phyloP scores from a whole-genome alignment of 805 yeast genomes.

The Yarrowia yakushimensis region DNA sequence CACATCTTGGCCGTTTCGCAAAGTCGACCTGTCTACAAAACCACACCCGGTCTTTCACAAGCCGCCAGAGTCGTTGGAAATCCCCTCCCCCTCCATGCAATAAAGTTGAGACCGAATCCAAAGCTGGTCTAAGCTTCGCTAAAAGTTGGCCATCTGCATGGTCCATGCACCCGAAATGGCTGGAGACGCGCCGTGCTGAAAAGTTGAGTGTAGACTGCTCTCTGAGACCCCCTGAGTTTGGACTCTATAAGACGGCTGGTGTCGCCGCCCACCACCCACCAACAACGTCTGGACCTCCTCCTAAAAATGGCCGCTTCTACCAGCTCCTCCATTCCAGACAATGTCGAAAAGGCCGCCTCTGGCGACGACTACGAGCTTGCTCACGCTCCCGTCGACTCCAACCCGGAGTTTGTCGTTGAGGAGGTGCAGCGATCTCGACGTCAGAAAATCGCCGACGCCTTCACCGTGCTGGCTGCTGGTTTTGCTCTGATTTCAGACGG shows the following conservation, averaged over 20 bases:
- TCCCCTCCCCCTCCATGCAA: too few relatives aligned
- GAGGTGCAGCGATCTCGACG: conserved; percentile 11
- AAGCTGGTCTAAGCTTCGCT: neutral
- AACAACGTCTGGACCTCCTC: neutral
- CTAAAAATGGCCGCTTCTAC: conserved; percentile 6
- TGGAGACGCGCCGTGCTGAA: conserved; percentile 14
- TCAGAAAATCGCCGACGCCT: conserved; percentile 25
- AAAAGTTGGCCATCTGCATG: neutral
- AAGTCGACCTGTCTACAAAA: neutral
- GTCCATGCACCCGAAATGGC: neutral
- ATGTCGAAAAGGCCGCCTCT: conserved; percentile 2
- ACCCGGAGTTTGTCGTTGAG: conserved; percentile 9
- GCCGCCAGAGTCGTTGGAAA: too few relatives aligned
- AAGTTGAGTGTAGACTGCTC: too few relatives aligned
- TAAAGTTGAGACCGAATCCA: neutral
- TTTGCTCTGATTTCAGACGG: conserved; percentile 76
- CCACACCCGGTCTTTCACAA: too few relatives aligned
- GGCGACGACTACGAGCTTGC: conserved; percentile 9
- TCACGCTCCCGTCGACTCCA: conserved; percentile 1
- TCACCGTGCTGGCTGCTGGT: conserved; percentile 61
- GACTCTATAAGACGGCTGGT: neutral
- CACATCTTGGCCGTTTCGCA: neutral
- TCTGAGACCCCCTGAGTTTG: neutral
- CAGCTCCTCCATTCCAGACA: conserved; percentile 18
- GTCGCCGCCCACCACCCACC: neutral